Base-by-base conservation (phyloP, 148 eudicot genomes). In the Drosera capensis region DNA sequence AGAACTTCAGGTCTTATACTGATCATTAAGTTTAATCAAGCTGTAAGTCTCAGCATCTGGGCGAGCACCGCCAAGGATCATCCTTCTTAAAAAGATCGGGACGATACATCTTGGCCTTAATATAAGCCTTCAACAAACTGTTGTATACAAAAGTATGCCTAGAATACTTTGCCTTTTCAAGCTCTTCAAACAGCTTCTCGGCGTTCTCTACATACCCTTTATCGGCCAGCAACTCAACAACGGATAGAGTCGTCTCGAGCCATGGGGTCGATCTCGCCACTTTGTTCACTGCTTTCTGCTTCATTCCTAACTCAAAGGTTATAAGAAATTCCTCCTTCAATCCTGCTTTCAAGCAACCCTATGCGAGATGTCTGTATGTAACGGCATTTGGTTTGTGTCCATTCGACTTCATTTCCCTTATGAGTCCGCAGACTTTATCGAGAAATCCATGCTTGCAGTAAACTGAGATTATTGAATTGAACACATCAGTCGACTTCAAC, bases 1-100 rank as follows among this genome's bases (percentile, higher is more conserved):
- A n/a, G n/a, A n/a, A n/a, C n/a, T n/a, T 65, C 46, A 72, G 35
- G 56, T 46, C 28, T 22, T 55, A 53, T 68, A 71, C 59, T 78
- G 88, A 43, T 90, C 94, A 42, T 75, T 61, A 40, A 85, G 75
- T 62, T 74, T 84, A 55, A 78, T 42, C 36, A 90, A 63, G 63
- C 88, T 78, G 43, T 90, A 90, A 5, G 94, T 84, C 70, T 81
- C 95, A 22, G 88, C 62, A 74, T 90, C 95, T 20, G 99, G 99
- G 68, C 82, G 71, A 29, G 85, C 68, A 55, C 99, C 99, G 45
- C 88, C 95, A 21, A 90, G 77, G 61, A 90, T 90, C 94, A 90
- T 85, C 59, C 95, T 70, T 54, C 64, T 68, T 23, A 90, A 55
- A n/a, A 49, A 90, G 81, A 66, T 85, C 66, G 22, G 99, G 88